A percentile compares a stretch with the other conserved stretches of the same genome.
Conservation (phyloP, 83 land plant species). For the Thuja plicata region DNA sequence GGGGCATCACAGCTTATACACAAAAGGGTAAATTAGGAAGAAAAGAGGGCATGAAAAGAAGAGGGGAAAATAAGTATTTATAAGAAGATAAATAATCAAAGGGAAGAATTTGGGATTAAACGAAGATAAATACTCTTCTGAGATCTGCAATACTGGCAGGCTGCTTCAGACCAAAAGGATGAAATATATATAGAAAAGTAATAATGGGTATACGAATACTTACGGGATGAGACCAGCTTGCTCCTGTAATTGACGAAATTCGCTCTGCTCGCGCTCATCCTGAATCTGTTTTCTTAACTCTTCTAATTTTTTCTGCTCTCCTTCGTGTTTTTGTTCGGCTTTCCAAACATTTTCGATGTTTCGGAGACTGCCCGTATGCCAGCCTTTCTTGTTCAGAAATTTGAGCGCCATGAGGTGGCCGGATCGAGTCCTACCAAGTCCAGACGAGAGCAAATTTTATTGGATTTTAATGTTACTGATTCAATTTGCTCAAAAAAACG, state of each 20-base stretch:
- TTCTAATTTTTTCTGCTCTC: slow-evolving; percentile 91
- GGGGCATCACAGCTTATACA: not conserved
- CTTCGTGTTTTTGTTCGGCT: slow-evolving; percentile 98
- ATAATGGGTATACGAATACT: slow-evolving; percentile 4
- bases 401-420: slow-evolving; percentile 69
- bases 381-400: slow-evolving; percentile 99
- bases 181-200: not conserved
- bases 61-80: not conserved
- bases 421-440: not conserved
- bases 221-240: slow-evolving; percentile 97
- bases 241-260: slow-evolving; percentile 90
- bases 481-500: too few relatives aligned
- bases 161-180: not conserved
- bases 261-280: slow-evolving; percentile 82
- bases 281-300: slow-evolving; percentile 96
- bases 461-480: too few relatives aligned
- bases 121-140: not conserved
- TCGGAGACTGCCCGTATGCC: slow-evolving; percentile 97
- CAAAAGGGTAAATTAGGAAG: not conserved
- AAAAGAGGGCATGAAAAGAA: not conserved
- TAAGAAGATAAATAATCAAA: not conserved
- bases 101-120: not conserved
- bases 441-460: too few relatives aligned
- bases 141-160: not conserved
- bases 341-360: slow-evolving; percentile 99